Conservation (phyloP, 2,329 filamentous ascomycete genomes). For the Colletotrichum filicis region DNA sequence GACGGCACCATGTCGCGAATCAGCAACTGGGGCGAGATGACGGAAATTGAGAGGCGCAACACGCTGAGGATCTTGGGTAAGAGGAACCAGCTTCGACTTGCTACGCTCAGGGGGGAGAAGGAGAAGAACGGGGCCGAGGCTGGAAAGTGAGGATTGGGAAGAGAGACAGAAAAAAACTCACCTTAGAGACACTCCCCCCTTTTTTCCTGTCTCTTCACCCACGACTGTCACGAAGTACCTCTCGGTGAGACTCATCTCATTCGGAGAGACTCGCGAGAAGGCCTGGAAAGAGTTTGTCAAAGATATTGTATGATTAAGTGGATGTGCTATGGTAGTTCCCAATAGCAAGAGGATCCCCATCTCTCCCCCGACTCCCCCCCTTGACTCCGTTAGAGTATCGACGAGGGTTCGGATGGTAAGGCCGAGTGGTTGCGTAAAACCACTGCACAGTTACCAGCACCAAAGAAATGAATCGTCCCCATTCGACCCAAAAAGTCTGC, state of each 20-base stretch:
- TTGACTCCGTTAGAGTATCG: not conserved
- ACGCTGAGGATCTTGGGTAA: constrained; percentile 75
- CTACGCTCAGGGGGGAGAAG: constrained; percentile 52
- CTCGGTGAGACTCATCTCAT: not conserved
- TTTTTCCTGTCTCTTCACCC: not conserved
- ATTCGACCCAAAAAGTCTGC: not conserved
- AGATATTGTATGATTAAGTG: constrained; percentile 7
- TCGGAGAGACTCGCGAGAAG: not conserved
- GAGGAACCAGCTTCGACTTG: constrained; percentile 73
- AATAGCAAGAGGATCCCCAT: not conserved
- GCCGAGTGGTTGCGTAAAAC: not conserved
- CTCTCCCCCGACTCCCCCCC: not conserved
- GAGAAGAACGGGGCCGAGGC: constrained; percentile 38
- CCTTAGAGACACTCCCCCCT: not conserved
- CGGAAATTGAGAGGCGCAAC: constrained; percentile 72
- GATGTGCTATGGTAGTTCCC: not conserved
- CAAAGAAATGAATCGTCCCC: constrained; percentile 12
- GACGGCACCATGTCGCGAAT: constrained; percentile 79
- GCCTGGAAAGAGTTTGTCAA: not conserved
- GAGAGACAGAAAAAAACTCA: constrained; percentile 13
- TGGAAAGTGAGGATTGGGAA: constrained; percentile 34
- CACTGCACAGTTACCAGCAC: not conserved
- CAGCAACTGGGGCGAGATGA: constrained; percentile 79
- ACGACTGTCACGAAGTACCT: not conserved
- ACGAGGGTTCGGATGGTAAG: not conserved